A percentile compares a stretch with the other conserved stretches of the same genome.
Conservation (phyloP, 441 rosid species). For the Syzygium malaccense region DNA sequence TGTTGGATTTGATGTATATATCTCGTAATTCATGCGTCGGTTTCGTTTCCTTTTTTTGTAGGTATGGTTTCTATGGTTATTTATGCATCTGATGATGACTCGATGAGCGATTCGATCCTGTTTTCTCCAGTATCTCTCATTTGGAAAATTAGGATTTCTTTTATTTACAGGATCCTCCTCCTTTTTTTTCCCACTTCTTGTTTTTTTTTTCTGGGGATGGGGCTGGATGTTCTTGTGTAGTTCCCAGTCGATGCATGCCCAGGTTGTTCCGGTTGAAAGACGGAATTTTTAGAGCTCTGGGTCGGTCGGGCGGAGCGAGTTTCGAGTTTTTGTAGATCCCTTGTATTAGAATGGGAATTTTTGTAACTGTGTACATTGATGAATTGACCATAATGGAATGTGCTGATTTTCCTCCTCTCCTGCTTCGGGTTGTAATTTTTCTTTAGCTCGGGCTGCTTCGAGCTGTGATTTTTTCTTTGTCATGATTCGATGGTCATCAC, state of each 20-base stretch:
- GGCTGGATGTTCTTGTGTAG: background rate
- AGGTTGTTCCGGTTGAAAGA: background rate
- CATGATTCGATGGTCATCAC: background rate
- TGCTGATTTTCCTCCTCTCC: background rate
- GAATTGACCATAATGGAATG: background rate
- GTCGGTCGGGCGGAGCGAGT: background rate
- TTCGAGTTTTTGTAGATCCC: background rate
- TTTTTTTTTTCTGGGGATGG: background rate
- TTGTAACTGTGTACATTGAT: background rate
- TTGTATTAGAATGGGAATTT: background rate
- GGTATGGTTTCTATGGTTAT: background rate
- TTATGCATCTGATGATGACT: background rate
- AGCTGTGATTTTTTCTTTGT: background rate
- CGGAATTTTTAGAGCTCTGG: background rate
- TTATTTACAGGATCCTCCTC: background rate
- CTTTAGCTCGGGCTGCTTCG: background rate
- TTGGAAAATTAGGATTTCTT: background rate
- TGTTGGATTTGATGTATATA: background rate
- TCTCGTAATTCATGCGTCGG: background rate
- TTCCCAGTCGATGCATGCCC: background rate
- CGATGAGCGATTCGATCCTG: background rate
- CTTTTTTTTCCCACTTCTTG: fast-evolving
- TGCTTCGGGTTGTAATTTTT: background rate
- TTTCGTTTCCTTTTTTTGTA: background rate
- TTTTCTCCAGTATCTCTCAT: background rate